These are phyloP conservation scores for Helichrysum umbraculigerum DNA, from an alignment of 129 eudicot genomes.

Conservation along the genomic window DNA sequence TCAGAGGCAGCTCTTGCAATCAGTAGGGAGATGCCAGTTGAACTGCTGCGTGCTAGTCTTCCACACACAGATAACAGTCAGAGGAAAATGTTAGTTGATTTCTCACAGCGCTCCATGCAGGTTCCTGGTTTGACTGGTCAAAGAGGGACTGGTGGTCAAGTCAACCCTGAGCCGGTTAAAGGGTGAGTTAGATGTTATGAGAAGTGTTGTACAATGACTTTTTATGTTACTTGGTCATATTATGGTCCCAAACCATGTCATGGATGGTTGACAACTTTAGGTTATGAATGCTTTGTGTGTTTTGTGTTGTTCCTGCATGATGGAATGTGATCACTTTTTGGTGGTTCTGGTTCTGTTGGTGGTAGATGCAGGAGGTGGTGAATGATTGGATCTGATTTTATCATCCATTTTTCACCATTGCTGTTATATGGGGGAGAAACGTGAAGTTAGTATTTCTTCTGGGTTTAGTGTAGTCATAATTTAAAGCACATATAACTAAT, in stretches of 20 bases:
- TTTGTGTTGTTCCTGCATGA: constrained; percentile 12
- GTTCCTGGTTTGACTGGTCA: constrained; percentile 58
- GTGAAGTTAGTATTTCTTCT: constrained; percentile 8
- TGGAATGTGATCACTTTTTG: constrained; percentile 17
- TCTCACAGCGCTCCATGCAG: constrained; percentile 85
- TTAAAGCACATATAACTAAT: constrained; percentile 16
- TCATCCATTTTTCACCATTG: background rate
- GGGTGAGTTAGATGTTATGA: constrained; percentile 40
- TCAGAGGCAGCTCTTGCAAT: constrained; percentile 76
- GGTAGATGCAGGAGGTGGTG: constrained; percentile 22
- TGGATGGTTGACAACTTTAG: constrained; percentile 26
- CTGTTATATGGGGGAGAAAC: background rate
- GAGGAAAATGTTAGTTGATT: constrained; percentile 64
- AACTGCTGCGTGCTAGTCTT: constrained; percentile 88
- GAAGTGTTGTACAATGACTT: constrained; percentile 18
- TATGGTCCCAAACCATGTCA: constrained; percentile 24
- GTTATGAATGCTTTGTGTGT: constrained; percentile 19
- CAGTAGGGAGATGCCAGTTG: constrained; percentile 93
- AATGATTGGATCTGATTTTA: constrained; percentile 1
- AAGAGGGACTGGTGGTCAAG: constrained; percentile 56
- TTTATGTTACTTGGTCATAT: constrained; percentile 7
- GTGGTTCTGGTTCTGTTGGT: constrained; percentile 4
- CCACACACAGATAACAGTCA: constrained; percentile 89
- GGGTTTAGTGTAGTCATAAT: constrained; percentile 18
- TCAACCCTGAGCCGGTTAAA: constrained; percentile 60